Percentiles rank a stretch among this genome's conserved stretches.
These are phyloP conservation scores for Rosa chinensis DNA, from an alignment of 306 rosid species.

Conservation along the genomic window DNA sequence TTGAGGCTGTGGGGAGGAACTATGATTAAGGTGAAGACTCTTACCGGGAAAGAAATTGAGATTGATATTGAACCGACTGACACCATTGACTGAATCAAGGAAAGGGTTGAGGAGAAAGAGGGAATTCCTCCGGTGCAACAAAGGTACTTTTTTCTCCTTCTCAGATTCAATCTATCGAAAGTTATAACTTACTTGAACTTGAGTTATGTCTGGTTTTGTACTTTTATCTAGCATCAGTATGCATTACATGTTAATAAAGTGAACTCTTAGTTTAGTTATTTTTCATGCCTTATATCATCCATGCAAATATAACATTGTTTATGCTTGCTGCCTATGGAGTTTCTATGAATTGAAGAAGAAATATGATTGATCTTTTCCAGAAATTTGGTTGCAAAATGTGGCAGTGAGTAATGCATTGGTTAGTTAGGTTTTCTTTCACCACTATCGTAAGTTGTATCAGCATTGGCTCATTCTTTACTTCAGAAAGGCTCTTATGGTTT, in stretches of 20 bases:
- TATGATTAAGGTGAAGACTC: conserved; percentile 97
- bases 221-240: too few species aligned
- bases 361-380: neutral
- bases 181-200: too few species aligned
- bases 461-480: neutral
- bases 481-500: neutral
- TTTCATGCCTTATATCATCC: too few species aligned
- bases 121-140: too few species aligned
- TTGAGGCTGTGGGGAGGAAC: conserved; percentile 68
- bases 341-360: neutral
- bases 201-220: too few species aligned
- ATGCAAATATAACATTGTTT: neutral
- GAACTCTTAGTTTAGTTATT: neutral
- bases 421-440: neutral
- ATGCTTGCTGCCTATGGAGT: neutral
- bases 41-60: conserved; percentile 94
- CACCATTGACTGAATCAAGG: too few species aligned
- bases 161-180: too few species aligned
- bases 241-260: neutral
- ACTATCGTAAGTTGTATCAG: neutral
- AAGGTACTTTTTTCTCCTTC: too few species aligned
- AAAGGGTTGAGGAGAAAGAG: too few species aligned
- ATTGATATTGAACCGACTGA: conserved; percentile 79
- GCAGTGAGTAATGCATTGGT: neutral
- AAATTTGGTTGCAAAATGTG: neutral